Evolutionary conservation across 1,139 yeast genomes (phyloP), one percentile per base, ranked within the genome.

Genomic region (Arxiozyma slooffiae): DNA sequence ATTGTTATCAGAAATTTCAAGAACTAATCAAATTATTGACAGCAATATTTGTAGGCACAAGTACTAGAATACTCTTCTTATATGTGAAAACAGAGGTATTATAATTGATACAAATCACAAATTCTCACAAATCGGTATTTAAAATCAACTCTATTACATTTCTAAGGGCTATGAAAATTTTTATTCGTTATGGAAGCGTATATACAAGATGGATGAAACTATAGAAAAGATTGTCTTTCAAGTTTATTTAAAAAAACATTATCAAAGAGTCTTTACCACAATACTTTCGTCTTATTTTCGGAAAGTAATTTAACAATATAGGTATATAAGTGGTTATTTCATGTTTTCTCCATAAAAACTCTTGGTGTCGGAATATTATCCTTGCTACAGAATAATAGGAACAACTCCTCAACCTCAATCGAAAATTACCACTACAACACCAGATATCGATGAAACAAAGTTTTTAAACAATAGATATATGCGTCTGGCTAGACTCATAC

Each of bases 121-220:
- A 21, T 67, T 71, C 42, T 51, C 59, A 7, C 57, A 50, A 2
- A 44, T 66, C 2, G 62, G 61, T 5, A 52, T 53, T 9, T 68
- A 80, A 0, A 67, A 69, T 21, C 67, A 70, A 18, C 64, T 81
- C 1, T 79, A 84, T 80, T 74, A 75, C 46, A 68, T 80, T 1
- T 73, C 66, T 14, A 54, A 74, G 55, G 73, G 78, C 46, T 75
- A 72, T 52, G 64, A 68, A 20, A 52, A 54, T 16, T 58, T 67
- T 30, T 72, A 71, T 5, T 53, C 58, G 2, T 64, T 65, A 26
- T 74, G 76, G 22, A 52, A 62, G 11, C 64, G 68, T 16, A 68
- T 73, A 0, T 57, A 76, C 16, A 56, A 14, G 16, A 14, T 49
- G 7, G 52, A 52, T 21, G 40, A 67, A 6, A 42, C 64, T 2